Percentiles rank a stretch among this genome's conserved stretches.
Conservation (phyloP, 257 asterid genomes). For the Solanum appendiculatum region DNA sequence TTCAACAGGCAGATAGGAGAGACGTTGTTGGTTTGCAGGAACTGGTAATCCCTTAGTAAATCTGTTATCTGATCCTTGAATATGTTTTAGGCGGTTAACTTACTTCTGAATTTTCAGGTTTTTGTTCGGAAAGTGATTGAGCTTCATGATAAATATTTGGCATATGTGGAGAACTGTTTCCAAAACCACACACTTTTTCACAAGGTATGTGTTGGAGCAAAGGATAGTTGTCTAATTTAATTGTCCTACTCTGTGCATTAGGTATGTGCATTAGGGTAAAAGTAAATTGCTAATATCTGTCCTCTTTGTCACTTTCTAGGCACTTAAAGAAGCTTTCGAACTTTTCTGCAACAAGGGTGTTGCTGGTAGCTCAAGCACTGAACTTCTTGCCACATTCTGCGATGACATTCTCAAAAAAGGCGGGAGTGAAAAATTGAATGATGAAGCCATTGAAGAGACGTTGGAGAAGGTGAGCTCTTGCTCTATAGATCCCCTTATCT, state of each 20-base stretch:
- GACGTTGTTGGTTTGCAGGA: slow-evolving; percentile 87
- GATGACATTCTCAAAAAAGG: slow-evolving; percentile 97
- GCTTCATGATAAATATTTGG: too few species aligned
- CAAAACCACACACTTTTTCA: too few species aligned
- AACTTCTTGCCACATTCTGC: slow-evolving; percentile 93
- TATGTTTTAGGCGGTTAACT: slow-evolving; percentile 5
- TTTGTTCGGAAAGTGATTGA: slow-evolving; percentile 87
- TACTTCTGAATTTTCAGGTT: slow-evolving; percentile 35
- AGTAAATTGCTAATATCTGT: too few species aligned
- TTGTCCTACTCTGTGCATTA: too few species aligned
- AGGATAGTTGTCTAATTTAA: too few species aligned
- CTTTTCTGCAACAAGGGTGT: slow-evolving; percentile 95
- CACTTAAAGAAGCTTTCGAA: slow-evolving; percentile 98
- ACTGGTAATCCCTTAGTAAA: slow-evolving; percentile 38
- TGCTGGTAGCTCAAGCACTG: slow-evolving; percentile 97
- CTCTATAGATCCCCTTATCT: not conserved
- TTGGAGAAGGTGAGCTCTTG: slow-evolving; percentile 58
- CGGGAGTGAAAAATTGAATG: slow-evolving; percentile 94
- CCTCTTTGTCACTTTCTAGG: too few species aligned
- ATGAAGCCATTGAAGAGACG: slow-evolving; percentile 96
- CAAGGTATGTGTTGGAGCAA: too few species aligned
- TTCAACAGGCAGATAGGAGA: slow-evolving; percentile 78
- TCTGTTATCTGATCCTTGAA: not conserved
- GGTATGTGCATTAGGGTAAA: too few species aligned
- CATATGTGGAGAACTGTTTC: too few species aligned